phyloP scores from a whole-genome alignment of 1,284 basidiomycete species.

The Ganoderma boninense region DNA sequence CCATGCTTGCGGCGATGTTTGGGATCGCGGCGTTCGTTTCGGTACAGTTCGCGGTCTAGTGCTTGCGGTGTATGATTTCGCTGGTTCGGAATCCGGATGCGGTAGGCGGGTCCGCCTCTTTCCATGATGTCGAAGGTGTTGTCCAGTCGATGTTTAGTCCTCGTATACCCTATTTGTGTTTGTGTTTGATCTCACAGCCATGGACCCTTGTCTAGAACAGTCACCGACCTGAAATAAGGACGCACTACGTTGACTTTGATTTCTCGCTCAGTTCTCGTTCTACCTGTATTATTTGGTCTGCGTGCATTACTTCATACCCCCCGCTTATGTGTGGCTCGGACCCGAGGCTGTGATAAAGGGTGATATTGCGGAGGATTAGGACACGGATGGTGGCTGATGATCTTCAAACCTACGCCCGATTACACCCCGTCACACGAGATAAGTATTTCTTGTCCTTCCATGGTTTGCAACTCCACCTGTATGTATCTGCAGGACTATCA shows the following conservation, averaged over 20 bases:
- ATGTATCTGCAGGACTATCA: too few relatives aligned
- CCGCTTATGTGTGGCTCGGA: too few relatives aligned
- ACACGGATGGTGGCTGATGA: neutral
- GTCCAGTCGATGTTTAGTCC: neutral
- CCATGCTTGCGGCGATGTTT: neutral
- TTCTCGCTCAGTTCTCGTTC: too few relatives aligned
- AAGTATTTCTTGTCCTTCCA: neutral
- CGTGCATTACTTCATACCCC: too few relatives aligned
- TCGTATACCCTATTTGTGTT: neutral
- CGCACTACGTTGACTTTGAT: neutral
- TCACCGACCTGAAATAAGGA: neutral
- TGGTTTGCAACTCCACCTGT: neutral
- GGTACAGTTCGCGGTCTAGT: neutral
- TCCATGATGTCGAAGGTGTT: slow-evolving; percentile 1
- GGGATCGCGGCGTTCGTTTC: neutral
- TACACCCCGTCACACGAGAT: neutral
- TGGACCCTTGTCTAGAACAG: neutral
- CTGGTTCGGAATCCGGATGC: neutral
- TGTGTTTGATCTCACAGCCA: neutral
- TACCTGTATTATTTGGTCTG: too few relatives aligned
- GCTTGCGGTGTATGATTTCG: neutral
- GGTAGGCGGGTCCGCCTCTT: neutral
- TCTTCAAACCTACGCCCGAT: neutral
- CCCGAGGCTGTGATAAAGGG: neutral
- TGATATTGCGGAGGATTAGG: neutral